Evolutionary conservation across 176 grass and related monocot species (phyloP).

Genomic region (Musa schizocarpa): DNA sequence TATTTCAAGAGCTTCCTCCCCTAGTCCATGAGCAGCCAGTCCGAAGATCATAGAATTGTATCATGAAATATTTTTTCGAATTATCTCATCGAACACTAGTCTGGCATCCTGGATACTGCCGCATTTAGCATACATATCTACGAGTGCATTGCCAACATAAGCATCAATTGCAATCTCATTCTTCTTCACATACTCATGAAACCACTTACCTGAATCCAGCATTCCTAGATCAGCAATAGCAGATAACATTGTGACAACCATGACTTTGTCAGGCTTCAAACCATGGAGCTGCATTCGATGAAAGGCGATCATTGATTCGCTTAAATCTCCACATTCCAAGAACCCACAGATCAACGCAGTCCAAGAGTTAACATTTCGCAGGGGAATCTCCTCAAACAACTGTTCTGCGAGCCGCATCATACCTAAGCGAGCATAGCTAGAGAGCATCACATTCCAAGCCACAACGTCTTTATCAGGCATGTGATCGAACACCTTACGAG

Average conservation of each 20-base stretch:
- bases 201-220: background rate
- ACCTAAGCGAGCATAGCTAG: background rate
- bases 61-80: background rate
- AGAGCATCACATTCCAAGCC: slow-evolving; percentile 3
- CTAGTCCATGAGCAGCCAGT: slow-evolving; percentile 7
- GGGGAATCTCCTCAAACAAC: background rate
- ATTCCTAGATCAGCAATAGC: background rate
- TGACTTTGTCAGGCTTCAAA: background rate
- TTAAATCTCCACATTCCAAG: background rate
- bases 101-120: background rate
- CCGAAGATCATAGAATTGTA: slow-evolving; percentile 5
- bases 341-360: slow-evolving; percentile 1
- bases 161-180: background rate
- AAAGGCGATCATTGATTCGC: background rate
- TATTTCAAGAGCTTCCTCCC: background rate
- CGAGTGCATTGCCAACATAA: background rate
- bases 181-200: background rate
- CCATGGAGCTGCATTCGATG: background rate
- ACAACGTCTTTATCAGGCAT: background rate
- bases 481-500: slow-evolving; percentile 1
- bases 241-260: background rate
- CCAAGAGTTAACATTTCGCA: background rate
- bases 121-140: slow-evolving; percentile 3
- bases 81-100: background rate
- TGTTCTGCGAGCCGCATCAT: background rate